These are phyloP conservation scores for Xylaria sp. DNA, from an alignment of 2,329 filamentous ascomycete genomes.

Conservation along the genomic window DNA sequence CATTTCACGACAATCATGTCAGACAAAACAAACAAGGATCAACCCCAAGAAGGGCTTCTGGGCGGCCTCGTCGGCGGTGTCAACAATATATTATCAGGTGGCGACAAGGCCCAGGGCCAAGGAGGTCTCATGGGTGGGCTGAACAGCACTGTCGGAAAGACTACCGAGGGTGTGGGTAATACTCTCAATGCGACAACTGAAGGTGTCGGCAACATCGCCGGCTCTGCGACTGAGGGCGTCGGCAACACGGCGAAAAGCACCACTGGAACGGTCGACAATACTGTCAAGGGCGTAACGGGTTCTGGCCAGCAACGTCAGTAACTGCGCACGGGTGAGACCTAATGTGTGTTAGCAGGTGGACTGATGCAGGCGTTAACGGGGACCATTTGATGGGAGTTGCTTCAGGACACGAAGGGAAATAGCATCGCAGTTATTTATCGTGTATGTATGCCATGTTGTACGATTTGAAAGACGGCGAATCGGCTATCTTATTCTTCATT, in stretches of 20 bases:
- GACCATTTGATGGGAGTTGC: neutral
- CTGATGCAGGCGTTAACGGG: constrained; percentile 14
- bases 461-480: neutral
- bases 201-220: constrained; percentile 35
- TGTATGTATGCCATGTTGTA: neutral
- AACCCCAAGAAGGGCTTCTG: constrained; percentile 40
- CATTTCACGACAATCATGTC: constrained; percentile 5
- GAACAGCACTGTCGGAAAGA: constrained; percentile 39
- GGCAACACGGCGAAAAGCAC: constrained; percentile 40
- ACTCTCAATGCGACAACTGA: constrained; percentile 42
- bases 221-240: constrained; percentile 41
- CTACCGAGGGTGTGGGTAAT: constrained; percentile 42
- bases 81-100: constrained; percentile 47
- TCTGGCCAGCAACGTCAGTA: constrained; percentile 8
- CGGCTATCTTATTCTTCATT: neutral
- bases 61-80: constrained; percentile 44
- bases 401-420: neutral
- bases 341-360: neutral
- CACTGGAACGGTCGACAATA: constrained; percentile 36
- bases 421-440: neutral
- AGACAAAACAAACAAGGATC: constrained; percentile 23
- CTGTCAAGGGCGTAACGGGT: constrained; percentile 35
- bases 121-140: constrained; percentile 46
- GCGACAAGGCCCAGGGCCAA: constrained; percentile 45
- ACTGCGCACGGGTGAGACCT: neutral